Percentiles rank a stretch among this genome's conserved stretches.
Evolutionary conservation across 441 rosid species (phyloP).

Genomic region (Populus tomentosa): DNA sequence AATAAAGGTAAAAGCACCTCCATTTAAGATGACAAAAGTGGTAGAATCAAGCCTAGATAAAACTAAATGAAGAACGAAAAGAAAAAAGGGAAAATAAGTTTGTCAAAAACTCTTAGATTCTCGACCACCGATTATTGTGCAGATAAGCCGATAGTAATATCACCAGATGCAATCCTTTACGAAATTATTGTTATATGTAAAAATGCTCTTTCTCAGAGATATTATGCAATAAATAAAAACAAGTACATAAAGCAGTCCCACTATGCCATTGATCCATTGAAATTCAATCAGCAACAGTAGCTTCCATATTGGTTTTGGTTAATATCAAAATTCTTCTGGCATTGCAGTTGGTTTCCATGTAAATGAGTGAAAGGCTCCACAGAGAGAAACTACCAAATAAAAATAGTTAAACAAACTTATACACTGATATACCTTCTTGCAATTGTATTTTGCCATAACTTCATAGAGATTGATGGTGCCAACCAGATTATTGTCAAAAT

Average conservation of each 20-base stretch:
- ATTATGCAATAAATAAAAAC: neutral
- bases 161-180: neutral
- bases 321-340: neutral
- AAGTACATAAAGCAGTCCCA: neutral
- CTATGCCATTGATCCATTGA: neutral
- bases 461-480: constrained; percentile 79
- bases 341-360: neutral
- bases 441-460: constrained; percentile 73
- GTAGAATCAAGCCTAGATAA: neutral
- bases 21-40: neutral
- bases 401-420: neutral
- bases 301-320: neutral
- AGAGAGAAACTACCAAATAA: neutral
- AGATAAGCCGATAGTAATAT: neutral
- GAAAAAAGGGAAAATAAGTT: neutral
- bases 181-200: neutral
- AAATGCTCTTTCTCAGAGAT: neutral
- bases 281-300: neutral
- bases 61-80: neutral
- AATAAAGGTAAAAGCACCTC: neutral
- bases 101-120: neutral
- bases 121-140: neutral
- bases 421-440: constrained; percentile 58
- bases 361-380: neutral
- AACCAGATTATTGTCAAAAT: constrained; percentile 73